A percentile compares a stretch with the other conserved stretches of the same genome.
phyloP scores from a whole-genome alignment of 208 protist species.

The Porcisia deanei region DNA sequence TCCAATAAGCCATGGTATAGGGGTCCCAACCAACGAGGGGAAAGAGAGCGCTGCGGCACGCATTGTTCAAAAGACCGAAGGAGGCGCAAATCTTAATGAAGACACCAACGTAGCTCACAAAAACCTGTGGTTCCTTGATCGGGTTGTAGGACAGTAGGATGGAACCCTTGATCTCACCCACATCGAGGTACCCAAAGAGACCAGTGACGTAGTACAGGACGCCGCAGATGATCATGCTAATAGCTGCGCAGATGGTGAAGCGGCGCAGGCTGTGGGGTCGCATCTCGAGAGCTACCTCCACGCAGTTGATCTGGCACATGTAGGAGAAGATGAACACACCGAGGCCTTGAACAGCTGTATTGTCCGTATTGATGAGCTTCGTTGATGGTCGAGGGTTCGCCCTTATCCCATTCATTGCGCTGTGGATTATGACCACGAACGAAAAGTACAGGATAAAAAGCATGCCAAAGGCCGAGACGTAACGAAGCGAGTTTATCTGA shows the following conservation, averaged over 20 bases:
- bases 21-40: conserved; percentile 34
- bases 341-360: conserved; percentile 33
- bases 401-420: conserved; percentile 39
- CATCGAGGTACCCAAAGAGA: conserved; percentile 71
- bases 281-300: conserved; percentile 52
- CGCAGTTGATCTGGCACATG: conserved; percentile 56
- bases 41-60: conserved; percentile 45
- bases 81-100: conserved; percentile 67
- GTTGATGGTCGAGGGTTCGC: conserved; percentile 6
- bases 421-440: conserved; percentile 48
- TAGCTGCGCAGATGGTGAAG: conserved; percentile 23
- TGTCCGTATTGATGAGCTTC: conserved; percentile 28
- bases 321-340: conserved; percentile 62
- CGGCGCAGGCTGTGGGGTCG: conserved; percentile 18
- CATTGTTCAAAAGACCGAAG: conserved; percentile 46
- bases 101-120: conserved; percentile 54
- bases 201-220: conserved; percentile 55
- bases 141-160: conserved; percentile 55
- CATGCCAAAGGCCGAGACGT: conserved; percentile 50
- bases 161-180: conserved; percentile 42
- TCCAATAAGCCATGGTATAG: conserved; percentile 37
- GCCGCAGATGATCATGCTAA: conserved; percentile 49
- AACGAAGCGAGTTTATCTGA: conserved; percentile 69
- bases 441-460: conserved; percentile 57
- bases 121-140: conserved; percentile 33